Base-by-base conservation (phyloP, 2,329 filamentous ascomycete species). In the Talaromyces sp. region DNA sequence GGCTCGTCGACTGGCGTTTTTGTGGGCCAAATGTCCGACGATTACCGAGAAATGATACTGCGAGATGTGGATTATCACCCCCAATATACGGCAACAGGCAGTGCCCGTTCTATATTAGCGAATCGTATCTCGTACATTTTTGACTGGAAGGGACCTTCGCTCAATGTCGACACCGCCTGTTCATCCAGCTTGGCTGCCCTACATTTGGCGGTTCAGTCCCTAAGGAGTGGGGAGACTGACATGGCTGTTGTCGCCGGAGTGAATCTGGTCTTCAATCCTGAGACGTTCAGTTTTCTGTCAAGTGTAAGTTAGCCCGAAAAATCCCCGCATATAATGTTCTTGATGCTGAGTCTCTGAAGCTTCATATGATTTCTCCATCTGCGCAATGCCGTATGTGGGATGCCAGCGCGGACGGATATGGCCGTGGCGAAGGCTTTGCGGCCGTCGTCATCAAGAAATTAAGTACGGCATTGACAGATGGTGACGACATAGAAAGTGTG, bases 361-460 rank as follows among this genome's bases (percentile, higher is more conserved):
- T 74, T 19, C 69, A 81, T 69, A 73, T 86, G 57, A 80, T 87
- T 16, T 85, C 83, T 0, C 80, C 85, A 35, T 79, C 80, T 0
- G 84, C 84, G 1, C 78, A 81, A 45, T 86, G 82, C 13, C 81
- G 80, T 59, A 84, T 80, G 75, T 83, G 78, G 75, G 80, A 82
- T 67, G 73, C 70, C 2, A 71, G 70, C 2, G 85, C 82, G 0
- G 74, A 85, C 67, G 85, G 83, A 8, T 85, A 79, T 71, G 83
- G 76, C 33, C 79, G 84, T 0, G 84, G 82, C 11, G 86, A 88
- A 60, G 85, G 84, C 0, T 72, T 85, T 11, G 80, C 80, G 0
- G 74, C 76, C 0, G 67, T 88, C 0, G 72, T 87, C 0, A 67
- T 89, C 0, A 88, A 88, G 70, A 75, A 71, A 1, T 69, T 87